Percentiles rank a stretch among this genome's conserved stretches.
Evolutionary conservation across 805 yeast species (phyloP).

Genomic region (Diddensiella transvaalensis): DNA sequence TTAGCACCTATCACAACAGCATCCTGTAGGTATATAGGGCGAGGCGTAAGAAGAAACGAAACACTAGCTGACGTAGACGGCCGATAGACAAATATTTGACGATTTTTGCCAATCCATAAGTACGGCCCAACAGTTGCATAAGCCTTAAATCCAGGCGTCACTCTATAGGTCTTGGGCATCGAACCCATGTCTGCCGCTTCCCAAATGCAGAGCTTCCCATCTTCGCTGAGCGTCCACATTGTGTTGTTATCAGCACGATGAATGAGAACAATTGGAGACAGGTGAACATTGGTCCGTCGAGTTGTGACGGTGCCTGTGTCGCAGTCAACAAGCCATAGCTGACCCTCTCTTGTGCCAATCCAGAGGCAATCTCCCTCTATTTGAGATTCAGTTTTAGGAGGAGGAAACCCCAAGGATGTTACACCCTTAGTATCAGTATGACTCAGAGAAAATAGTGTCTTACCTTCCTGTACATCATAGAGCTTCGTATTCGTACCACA

Average conservation of each 20-base stretch:
- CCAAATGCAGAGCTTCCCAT: slow-evolving; percentile 38
- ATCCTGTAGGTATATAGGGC: slow-evolving; percentile 22
- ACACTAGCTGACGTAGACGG: slow-evolving; percentile 26
- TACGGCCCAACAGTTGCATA: slow-evolving; percentile 20
- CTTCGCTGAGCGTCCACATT: slow-evolving; percentile 37
- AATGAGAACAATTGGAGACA: slow-evolving; percentile 22
- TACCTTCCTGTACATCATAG: slow-evolving; percentile 24
- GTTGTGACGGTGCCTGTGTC: slow-evolving; percentile 18
- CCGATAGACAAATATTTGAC: slow-evolving; percentile 31
- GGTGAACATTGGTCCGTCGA: slow-evolving; percentile 25
- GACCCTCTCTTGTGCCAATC: slow-evolving; percentile 37
- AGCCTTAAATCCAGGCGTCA: slow-evolving; percentile 29
- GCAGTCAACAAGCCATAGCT: slow-evolving; percentile 29
- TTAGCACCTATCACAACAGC: slow-evolving; percentile 2
- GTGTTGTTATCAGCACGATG: slow-evolving; percentile 15
- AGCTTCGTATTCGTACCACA: slow-evolving; percentile 22
- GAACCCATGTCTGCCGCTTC: slow-evolving; percentile 21
- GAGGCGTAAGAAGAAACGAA: slow-evolving; percentile 24
- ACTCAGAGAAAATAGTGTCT: slow-evolving; percentile 23
- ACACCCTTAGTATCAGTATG: slow-evolving; percentile 27
- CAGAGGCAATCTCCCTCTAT: slow-evolving; percentile 24
- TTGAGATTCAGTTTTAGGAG: slow-evolving; percentile 9
- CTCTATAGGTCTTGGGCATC: slow-evolving; percentile 29
- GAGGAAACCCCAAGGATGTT: slow-evolving; percentile 27
- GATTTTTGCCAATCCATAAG: slow-evolving; percentile 36